A percentile compares a stretch with the other conserved stretches of the same genome.
These are phyloP conservation scores for Esteya vermicola DNA, from an alignment of 2,329 filamentous ascomycete species.

Conservation along the genomic window DNA sequence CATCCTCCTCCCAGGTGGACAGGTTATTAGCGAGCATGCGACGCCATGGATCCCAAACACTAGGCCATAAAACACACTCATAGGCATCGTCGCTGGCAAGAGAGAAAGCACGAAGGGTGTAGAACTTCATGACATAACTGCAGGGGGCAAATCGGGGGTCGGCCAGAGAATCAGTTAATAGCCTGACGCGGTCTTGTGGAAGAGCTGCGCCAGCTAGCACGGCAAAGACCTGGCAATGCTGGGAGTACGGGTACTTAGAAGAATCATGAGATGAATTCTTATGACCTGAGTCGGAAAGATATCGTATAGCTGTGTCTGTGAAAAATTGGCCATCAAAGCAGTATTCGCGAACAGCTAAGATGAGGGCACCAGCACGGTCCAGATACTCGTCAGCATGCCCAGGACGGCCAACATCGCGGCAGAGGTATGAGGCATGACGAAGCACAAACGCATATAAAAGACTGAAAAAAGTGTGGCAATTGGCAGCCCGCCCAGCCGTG, in stretches of 20 bases:
- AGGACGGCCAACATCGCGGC: constrained; percentile 18
- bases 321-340: constrained; percentile 21
- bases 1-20: constrained; percentile 27
- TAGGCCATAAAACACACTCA: constrained; percentile 16
- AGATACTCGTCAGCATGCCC: constrained; percentile 18
- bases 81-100: constrained; percentile 18
- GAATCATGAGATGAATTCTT: background rate
- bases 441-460: constrained; percentile 24
- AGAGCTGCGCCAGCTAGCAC: constrained; percentile 18
- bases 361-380: constrained; percentile 12
- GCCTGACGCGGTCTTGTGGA: constrained; percentile 7
- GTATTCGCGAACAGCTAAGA: constrained; percentile 15
- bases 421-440: constrained; percentile 17
- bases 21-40: constrained; percentile 21
- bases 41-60: constrained; percentile 22
- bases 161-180: constrained; percentile 16
- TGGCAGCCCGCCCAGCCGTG: constrained; percentile 19
- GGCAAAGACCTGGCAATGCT: constrained; percentile 23
- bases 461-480: constrained; percentile 25
- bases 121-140: constrained; percentile 25
- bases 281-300: constrained; percentile 12
- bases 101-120: constrained; percentile 22
- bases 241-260: constrained; percentile 18
- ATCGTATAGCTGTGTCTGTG: constrained; percentile 11
- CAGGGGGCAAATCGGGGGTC: constrained; percentile 16